Base-by-base conservation (phyloP, 2,329 filamentous ascomycete species). In the Acrodontium crateriforme region DNA sequence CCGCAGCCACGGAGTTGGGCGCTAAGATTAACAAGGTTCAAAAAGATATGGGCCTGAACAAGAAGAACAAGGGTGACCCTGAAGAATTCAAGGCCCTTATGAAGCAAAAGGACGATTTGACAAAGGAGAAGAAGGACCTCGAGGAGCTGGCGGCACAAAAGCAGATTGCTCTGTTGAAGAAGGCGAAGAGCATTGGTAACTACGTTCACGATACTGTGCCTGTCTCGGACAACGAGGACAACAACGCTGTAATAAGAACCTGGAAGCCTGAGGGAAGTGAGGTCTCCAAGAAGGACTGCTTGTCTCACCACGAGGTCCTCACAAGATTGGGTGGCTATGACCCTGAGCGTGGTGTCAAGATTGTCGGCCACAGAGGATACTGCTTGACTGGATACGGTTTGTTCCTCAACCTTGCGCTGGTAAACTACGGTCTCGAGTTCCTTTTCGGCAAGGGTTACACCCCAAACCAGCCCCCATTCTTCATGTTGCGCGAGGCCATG, bases 401-500 rank as follows among this genome's bases (percentile, higher is more conserved):
- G 20, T 85, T 87, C 54, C 65, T 93, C 39, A 93, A 93, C 59
- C 77, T 89, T 52, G 89, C 89, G 1, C 68, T 98, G 28, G 76
- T 94, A 57, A 93, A 93, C 60, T 98, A 95, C 52, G 87, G 85
- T 29, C 65, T 94, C 25, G 78, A 92, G 49, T 95, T 92, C 55
- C 72, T 95, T 30, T 72, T 72, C 55, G 65, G 71, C 45, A 79
- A 77, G 55, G 84, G 79, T 28, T 57, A 56, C 43, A 50, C 41
- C 28, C 47, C 54, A 16, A 56, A 53, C 30, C 81, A 89, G 50
- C 78, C 87, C 2, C 85, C 85, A 2, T 84, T 83, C 50, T 91
- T 98, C 65, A 93, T 95, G 81, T 70, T 87, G 38, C 80, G 81
- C 56, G 81, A 92, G 27, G 78, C 83, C 54, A 98, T 98, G 89